Evolutionary conservation across 2,329 filamentous ascomycete genomes (phyloP), one percentile per base, ranked within the genome.

Genomic region (Aspergillus sp.): DNA sequence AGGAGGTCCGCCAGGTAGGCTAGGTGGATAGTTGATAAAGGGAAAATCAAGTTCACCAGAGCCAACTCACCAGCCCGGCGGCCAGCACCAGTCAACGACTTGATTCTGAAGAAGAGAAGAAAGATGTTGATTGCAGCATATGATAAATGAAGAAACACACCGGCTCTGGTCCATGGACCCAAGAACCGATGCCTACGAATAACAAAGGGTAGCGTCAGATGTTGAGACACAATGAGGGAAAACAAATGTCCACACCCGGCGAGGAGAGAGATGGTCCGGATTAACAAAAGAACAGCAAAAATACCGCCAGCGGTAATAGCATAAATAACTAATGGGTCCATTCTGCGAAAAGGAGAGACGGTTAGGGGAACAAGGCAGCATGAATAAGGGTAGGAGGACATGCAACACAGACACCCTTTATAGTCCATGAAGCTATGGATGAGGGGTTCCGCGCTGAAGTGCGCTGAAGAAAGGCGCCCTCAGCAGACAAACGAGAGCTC

Each of bases 21-120:
- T 6, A 65, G 46, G 40, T 69, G 61, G 40, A 57, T 58, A 15
- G 52, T 27, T 39, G 48, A 57, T 46, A 69, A 62, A 45, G 59
- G 61, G 47, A 64, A 61, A 14, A 56, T 46, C 54, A 68, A 39
- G 45, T 68, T 67, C 19, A 69, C 37, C n/a, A 67, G 55, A 23
- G 61, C 60, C 23, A 67, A 50, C 40, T 59, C 57, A 52, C 59
- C 63, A 21, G 63, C 60, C 45, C 58, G 53, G 43, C 49, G 47
- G 39, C 64, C 58, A 56, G 54, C 51, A 17, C 55, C 44, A 43
- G 46, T 24, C 24, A 57, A 48, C 12, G 59, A 60, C 8, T 53
- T 12, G 14, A 43, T 52, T 33, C 17, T 52, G 50, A 65, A 65
- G 19, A 59, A 55, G 39, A 66, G 40, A 24, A 63, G 56, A 52